Evolutionary conservation across 768 basidiomycete species (phyloP).

Genomic region (Russula lepida): DNA sequence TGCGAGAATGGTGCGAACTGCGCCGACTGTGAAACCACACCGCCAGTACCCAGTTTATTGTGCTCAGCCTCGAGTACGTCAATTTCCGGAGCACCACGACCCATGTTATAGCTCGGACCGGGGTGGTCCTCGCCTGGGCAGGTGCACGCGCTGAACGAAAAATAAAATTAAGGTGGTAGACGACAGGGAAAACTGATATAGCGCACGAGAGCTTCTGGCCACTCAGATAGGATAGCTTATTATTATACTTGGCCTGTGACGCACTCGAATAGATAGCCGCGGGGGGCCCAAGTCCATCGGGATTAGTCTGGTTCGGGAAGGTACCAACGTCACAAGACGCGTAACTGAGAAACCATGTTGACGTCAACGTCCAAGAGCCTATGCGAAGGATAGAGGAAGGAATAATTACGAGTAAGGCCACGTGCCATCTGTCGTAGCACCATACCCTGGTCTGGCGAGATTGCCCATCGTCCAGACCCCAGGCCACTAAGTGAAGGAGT

Average conservation of each 20-base stretch:
- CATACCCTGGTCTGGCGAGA: conserved; percentile 72
- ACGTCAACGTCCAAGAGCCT: background rate
- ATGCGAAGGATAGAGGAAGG: background rate
- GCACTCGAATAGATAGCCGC: conserved; percentile 49
- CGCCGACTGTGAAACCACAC: conserved; percentile 63
- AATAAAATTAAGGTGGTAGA: background rate
- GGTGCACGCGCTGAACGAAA: conserved; percentile 51
- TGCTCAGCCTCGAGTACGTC: conserved; percentile 74
- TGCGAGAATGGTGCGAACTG: conserved; percentile 60
- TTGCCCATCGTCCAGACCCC: conserved; percentile 89
- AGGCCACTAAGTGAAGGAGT: conserved; percentile 49
- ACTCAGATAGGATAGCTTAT: conserved; percentile 60
- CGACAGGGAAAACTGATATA: background rate
- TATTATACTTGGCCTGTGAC: conserved; percentile 44
- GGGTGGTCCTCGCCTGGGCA: conserved; percentile 73
- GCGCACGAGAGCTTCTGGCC: conserved; percentile 71
- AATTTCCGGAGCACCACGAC: conserved; percentile 76
- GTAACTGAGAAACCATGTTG: conserved; percentile 30
- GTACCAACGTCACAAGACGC: conserved; percentile 53
- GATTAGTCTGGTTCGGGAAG: conserved; percentile 41
- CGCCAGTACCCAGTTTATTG: conserved; percentile 44
- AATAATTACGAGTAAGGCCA: conserved; percentile 70
- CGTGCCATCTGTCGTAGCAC: conserved; percentile 69
- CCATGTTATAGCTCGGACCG: conserved; percentile 44
- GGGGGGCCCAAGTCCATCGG: conserved; percentile 45